Percentiles rank a stretch among this genome's conserved stretches.
Evolutionary conservation across 805 yeast genomes (phyloP).

Genomic region (Suhomyces sp.): DNA sequence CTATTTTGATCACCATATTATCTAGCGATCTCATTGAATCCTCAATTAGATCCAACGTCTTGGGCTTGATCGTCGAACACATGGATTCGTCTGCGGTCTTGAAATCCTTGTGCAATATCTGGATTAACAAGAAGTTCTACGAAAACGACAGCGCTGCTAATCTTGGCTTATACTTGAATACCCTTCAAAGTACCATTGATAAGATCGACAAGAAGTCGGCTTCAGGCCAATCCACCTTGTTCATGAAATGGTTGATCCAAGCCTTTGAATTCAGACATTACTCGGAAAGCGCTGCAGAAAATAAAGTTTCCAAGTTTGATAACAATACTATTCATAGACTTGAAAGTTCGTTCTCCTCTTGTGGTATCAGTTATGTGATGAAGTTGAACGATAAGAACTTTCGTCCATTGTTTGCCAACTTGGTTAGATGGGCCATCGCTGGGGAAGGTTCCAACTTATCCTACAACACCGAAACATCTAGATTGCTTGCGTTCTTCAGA

Average conservation of each 20-base stretch:
- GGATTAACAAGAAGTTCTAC: slow-evolving; percentile 46
- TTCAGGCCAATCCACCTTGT: slow-evolving; percentile 61
- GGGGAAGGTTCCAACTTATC: slow-evolving; percentile 63
- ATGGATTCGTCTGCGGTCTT: slow-evolving; percentile 65
- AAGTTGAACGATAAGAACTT: slow-evolving; percentile 91
- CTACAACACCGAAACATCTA: slow-evolving; percentile 47
- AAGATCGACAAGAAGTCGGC: slow-evolving; percentile 71
- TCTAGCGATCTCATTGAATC: slow-evolving; percentile 58
- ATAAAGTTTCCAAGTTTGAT: slow-evolving; percentile 44
- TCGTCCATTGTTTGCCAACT: slow-evolving; percentile 84
- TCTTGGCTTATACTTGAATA: slow-evolving; percentile 67
- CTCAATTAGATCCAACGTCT: slow-evolving; percentile 57
- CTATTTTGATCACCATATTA: slow-evolving; percentile 58
- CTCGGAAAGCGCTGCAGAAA: slow-evolving; percentile 37
- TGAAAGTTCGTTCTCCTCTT: slow-evolving; percentile 70
- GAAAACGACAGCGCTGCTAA: slow-evolving; percentile 31
- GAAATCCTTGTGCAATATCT: slow-evolving; percentile 57
- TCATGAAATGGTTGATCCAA: slow-evolving; percentile 65
- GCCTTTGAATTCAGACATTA: slow-evolving; percentile 65
- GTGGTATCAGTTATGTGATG: slow-evolving; percentile 76
- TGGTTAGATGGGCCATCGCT: slow-evolving; percentile 89
- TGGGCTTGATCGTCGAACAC: slow-evolving; percentile 60
- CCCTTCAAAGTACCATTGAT: slow-evolving; percentile 65
- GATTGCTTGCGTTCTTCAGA: slow-evolving; percentile 74
- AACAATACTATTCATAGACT: slow-evolving; percentile 74